Conservation (phyloP, 23 red algal species). For the Gracilaria caudata region DNA sequence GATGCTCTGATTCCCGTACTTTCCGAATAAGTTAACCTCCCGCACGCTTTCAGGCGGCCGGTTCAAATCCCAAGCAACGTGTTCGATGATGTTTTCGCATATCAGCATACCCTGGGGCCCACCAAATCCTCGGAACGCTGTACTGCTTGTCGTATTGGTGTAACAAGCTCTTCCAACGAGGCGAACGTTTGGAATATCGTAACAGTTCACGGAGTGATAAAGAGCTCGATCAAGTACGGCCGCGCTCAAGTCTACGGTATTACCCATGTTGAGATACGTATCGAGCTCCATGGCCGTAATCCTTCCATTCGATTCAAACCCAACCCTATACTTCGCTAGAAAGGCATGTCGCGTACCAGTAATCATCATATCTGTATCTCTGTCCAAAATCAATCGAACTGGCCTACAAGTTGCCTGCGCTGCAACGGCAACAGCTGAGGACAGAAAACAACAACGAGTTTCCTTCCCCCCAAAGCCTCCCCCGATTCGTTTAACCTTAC, state of each 20-base stretch:
- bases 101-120: conserved; percentile 91
- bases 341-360: conserved; percentile 83
- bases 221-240: conserved; percentile 85
- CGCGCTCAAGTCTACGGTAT: conserved; percentile 67
- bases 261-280: conserved; percentile 79
- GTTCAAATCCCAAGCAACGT: conserved; percentile 62
- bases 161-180: conserved; percentile 61
- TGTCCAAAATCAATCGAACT: conserved; percentile 66
- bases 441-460: conserved; percentile 67
- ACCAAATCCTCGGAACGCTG: conserved; percentile 92
- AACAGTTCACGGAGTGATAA: conserved; percentile 79
- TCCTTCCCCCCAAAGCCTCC: conserved; percentile 94
- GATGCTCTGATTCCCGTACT: conserved; percentile 18
- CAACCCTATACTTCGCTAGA: conserved; percentile 66
- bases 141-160: conserved; percentile 76
- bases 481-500: conserved; percentile 80
- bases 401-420: conserved; percentile 46
- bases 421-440: conserved; percentile 78
- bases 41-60: conserved; percentile 44
- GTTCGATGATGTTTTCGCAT: conserved; percentile 75
- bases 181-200: conserved; percentile 72
- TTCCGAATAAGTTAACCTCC: conserved; percentile 59
- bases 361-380: conserved; percentile 81
- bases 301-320: conserved; percentile 63
- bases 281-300: conserved; percentile 58